phyloP scores from a whole-genome alignment of 2,329 filamentous ascomycete genomes.

The Fusarium denticulatum region DNA sequence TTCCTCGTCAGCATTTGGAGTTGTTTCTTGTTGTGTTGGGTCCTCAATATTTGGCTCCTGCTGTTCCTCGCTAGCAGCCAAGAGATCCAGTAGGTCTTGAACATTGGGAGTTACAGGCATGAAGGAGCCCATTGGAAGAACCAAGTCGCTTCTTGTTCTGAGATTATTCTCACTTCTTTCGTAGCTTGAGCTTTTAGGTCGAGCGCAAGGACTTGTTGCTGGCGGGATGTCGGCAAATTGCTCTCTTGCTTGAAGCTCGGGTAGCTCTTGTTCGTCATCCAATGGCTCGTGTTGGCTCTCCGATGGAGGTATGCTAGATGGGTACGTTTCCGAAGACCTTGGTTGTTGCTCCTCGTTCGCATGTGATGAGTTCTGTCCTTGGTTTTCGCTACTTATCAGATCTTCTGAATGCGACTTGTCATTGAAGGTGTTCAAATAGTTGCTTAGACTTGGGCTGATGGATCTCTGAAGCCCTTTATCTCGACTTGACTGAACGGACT shows the following conservation, averaged over 20 bases:
- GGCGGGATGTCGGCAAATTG: background rate
- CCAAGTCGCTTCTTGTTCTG: background rate
- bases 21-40: background rate
- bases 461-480: background rate
- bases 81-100: constrained; percentile 37
- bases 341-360: background rate
- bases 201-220: background rate
- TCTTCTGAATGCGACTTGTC: background rate
- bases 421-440: constrained; percentile 20
- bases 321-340: background rate
- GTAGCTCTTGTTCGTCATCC: background rate
- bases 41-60: background rate
- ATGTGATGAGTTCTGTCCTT: background rate
- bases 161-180: background rate
- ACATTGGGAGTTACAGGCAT: constrained; percentile 8
- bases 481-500: background rate
- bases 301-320: background rate
- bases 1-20: constrained; percentile 35
- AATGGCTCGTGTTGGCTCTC: background rate
- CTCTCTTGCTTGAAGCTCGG: background rate
- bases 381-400: background rate
- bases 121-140: background rate
- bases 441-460: constrained; percentile 31
- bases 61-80: constrained; percentile 20
- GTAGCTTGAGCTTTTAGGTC: background rate